Evolutionary conservation across 345 rosid genomes (phyloP), one percentile per base, ranked within the genome.

Genomic region (Eucalyptus victrix): DNA sequence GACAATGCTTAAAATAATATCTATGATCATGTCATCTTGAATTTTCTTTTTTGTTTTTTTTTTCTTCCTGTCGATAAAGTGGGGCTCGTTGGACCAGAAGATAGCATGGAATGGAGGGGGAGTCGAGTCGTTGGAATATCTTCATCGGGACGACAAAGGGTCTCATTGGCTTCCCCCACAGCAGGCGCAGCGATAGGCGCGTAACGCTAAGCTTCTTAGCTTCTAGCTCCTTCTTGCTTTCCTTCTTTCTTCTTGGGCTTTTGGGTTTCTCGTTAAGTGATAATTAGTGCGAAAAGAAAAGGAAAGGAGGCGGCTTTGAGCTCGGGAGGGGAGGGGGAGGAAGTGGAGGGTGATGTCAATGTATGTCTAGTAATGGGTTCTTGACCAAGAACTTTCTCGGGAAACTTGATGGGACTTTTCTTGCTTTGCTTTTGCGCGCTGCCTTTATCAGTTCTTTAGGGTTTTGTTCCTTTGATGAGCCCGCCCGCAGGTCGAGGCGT

Each of bases 321-420:
- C 89, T 76, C 51, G 85, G 85, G 44, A 14, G 34, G 17, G 69
- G 47, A 44, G 85, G 44, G 34, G 17, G 69, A 30, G 47, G 69
- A 53, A 88, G 89, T 88, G 89, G 89, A 88, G 45, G 89, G 40
- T 88, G 89, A 80, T 88, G 90, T 88, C 90, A 88, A 88, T 47
- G 47, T 21, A 23, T 76, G 47, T 40, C 30, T 76, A 23, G 85
- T 40, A 11, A 56, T 56, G 44, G 85, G 85, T 40, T 76, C 24
- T 40, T 23, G 24, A 76, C 85, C 85, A 76, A 88, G 89, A 88
- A 58, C 86, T 88, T 53, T 76, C 89, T 88, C 87, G 42, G 86
- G 87, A 83, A 81, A 81, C 60, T 49, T 80, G 85, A 86, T 80
- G 67, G 80, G 60, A 53, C 80, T 67, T 44, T 86, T 86, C 86